phyloP scores from a whole-genome alignment of 768 basidiomycete genomes.

The Xerocomellus intermedius region DNA sequence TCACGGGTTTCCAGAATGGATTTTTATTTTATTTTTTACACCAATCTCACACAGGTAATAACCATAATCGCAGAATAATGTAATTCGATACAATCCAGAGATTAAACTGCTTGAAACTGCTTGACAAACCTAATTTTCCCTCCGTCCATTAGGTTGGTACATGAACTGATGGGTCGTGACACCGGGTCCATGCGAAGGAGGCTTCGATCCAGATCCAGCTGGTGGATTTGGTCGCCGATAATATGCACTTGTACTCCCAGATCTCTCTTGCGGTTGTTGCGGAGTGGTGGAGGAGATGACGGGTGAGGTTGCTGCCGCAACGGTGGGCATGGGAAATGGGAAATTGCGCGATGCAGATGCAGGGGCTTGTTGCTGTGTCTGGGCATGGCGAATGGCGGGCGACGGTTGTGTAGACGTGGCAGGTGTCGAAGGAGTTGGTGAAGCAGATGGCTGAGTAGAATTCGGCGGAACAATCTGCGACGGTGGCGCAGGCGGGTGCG shows the following conservation, averaged over 20 bases:
- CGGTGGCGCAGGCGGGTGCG: constrained; percentile 34
- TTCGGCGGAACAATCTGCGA: constrained; percentile 26
- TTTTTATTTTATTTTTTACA: not conserved
- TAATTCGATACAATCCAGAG: constrained; percentile 12
- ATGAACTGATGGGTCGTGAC: constrained; percentile 42
- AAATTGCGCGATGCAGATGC: constrained; percentile 29
- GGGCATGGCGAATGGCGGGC: constrained; percentile 31
- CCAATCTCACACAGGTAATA: constrained; percentile 18
- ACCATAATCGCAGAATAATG: constrained; percentile 9
- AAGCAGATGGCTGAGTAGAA: constrained; percentile 28
- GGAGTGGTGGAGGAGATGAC: constrained; percentile 42
- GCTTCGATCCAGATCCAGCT: constrained; percentile 22
- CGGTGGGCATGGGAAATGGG: constrained; percentile 75
- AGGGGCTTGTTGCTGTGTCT: constrained; percentile 28
- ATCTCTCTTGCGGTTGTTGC: constrained; percentile 38
- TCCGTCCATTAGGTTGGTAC: constrained; percentile 45
- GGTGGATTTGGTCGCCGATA: constrained; percentile 48
- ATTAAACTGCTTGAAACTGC: constrained; percentile 1
- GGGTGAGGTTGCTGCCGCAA: constrained; percentile 60
- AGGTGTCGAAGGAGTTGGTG: constrained; percentile 36
- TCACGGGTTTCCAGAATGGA: not conserved
- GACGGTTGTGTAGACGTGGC: constrained; percentile 36
- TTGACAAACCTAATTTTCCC: constrained; percentile 21
- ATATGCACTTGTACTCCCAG: constrained; percentile 42
- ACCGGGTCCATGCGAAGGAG: constrained; percentile 22